Percentiles rank a stretch among this genome's conserved stretches.
phyloP scores from a whole-genome alignment of 495 filamentous ascomycete genomes.

The Platismatia glauca region DNA sequence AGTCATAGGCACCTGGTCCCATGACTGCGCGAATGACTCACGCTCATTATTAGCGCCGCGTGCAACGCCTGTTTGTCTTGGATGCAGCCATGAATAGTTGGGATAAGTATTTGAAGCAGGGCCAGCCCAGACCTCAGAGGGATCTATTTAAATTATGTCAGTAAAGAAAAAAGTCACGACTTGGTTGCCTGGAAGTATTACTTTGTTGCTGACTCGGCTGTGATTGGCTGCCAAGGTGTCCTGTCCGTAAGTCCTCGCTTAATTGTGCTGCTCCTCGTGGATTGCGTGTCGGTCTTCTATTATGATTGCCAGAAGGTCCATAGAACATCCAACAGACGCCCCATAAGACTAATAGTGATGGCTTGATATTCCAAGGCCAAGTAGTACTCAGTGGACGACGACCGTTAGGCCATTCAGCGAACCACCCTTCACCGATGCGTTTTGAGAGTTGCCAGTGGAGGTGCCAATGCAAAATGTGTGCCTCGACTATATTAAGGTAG shows the following conservation, averaged over 20 bases:
- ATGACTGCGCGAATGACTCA: conserved; percentile 22
- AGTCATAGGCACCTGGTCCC: conserved; percentile 16
- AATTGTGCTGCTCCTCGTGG: not conserved
- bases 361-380: conserved; percentile 45
- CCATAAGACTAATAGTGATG: conserved; percentile 44
- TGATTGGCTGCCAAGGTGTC: conserved; percentile 2
- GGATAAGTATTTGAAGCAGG: conserved; percentile 12
- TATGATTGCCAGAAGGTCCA: conserved; percentile 12
- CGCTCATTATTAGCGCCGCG: conserved; percentile 20
- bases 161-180: not conserved
- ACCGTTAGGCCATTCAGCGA: conserved; percentile 30
- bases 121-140: conserved; percentile 12
- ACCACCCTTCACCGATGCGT: conserved; percentile 23
- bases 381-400: conserved; percentile 41
- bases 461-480: conserved; percentile 20
- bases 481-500: conserved; percentile 14
- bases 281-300: conserved; percentile 4
- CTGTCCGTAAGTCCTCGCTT: conserved; percentile 12
- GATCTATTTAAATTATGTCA: not conserved
- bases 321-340: conserved; percentile 51
- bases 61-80: conserved; percentile 10
- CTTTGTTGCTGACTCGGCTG: not conserved
- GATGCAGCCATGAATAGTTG: conserved; percentile 18
- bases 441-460: conserved; percentile 22
- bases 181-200: not conserved